Percentiles rank a stretch among this genome's conserved stretches.
phyloP scores from a whole-genome alignment of 1,284 basidiomycete genomes.

The Cutaneotrichosporon arboriforme region DNA sequence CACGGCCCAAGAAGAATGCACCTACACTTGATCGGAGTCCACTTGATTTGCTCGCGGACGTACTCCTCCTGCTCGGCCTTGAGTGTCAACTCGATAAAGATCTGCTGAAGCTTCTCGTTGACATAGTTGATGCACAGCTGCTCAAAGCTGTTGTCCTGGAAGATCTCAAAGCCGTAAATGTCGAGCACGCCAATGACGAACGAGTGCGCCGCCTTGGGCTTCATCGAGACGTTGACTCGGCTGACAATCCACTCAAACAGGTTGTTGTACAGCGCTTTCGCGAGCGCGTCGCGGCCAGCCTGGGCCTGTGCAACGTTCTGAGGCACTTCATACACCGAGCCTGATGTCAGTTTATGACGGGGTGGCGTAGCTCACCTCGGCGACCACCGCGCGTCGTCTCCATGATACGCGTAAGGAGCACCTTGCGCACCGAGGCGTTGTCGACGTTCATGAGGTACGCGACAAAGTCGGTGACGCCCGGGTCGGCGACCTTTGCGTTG shows the following conservation, averaged over 20 bases:
- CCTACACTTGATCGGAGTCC: constrained; percentile 89
- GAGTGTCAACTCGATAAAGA: constrained; percentile 97
- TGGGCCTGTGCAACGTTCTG: constrained; percentile 87
- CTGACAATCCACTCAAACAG: constrained; percentile 99
- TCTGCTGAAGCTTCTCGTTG: constrained; percentile 98
- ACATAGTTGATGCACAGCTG: constrained; percentile 99
- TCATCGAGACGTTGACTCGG: constrained; percentile 94
- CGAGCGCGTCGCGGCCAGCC: constrained; percentile 82
- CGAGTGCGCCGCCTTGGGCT: constrained; percentile 65
- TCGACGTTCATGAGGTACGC: constrained; percentile 92
- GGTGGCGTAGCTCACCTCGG: constrained; percentile 54
- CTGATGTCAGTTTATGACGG: constrained; percentile 24
- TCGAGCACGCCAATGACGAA: constrained; percentile 95
- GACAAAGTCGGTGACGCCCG: constrained; percentile 89
- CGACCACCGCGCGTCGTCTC: constrained; percentile 90
- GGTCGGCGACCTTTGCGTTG: constrained; percentile 74
- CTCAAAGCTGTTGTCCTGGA: constrained; percentile 96
- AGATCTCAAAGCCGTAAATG: constrained; percentile 96
- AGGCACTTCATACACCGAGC: constrained; percentile 92
- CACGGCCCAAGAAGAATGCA: not conserved
- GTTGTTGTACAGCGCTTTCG: constrained; percentile 98
- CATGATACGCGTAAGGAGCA: constrained; percentile 75
- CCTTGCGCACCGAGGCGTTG: constrained; percentile 71
- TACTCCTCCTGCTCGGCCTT: constrained; percentile 99
- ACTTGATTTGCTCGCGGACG: constrained; percentile 86